Base-by-base conservation (phyloP, 305 asterid species). In the Fraxinus baroniana region DNA sequence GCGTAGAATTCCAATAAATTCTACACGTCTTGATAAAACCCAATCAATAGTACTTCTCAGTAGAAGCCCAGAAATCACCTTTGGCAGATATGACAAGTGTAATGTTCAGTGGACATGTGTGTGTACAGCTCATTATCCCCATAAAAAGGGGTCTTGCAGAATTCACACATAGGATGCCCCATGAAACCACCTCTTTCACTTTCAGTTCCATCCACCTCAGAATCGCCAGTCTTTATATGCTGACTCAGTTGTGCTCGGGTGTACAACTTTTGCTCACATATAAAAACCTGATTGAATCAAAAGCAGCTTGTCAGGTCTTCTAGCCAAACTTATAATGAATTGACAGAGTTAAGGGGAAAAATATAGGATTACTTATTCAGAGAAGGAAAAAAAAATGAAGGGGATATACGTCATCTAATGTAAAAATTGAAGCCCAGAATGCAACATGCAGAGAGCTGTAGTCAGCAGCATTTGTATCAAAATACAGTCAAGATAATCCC, bases 121-220 rank as follows among this genome's bases (percentile, higher is more conserved):
- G 92, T 87, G 88, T 91, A 93, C 60, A 95, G 90, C 87, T 95
- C 98, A 79, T 97, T 95, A 80, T 95, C 98, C 81, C 98, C 99
- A 80, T 95, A 97, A 89, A 92, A 97, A 74, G 98, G 94, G 35
- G 93, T 90, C 81, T 81, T 88, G 84, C 98, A 97, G 90, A 92
- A 97, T 84, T 93, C 95, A 91, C 99, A 95, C 57, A 83, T 73
- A 70, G 98, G 98, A 88, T 95, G 99, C 82, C 99, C 99, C 84
- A 83, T 83, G 83, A 97, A 97, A 84, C 99, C 99, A 85, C 98
- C 98, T 86, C 98, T 90, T 84, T 97, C 98, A 89, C 97, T 95
- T 91, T 95, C 99, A 80, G 91, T 92, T 86, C 99, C 99, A 90
- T 97, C 99, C 83, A 94, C 99, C 90, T 93, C 97, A 30, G 98